Evolutionary conservation across 768 basidiomycete species (phyloP).

Genomic region (Cantharellus anzutake): DNA sequence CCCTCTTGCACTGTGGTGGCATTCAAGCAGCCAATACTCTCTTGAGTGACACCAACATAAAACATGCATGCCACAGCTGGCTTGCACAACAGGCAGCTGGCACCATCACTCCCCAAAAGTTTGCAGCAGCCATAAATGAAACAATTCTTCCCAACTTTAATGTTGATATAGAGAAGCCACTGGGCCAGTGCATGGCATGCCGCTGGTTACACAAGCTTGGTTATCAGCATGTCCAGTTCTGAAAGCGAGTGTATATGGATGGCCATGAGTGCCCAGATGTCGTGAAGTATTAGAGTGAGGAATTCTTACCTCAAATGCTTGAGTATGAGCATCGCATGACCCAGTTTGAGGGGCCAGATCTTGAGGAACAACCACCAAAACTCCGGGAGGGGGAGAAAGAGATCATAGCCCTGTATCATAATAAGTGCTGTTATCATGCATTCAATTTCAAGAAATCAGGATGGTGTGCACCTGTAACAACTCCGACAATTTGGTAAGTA

Average conservation of each 20-base stretch:
- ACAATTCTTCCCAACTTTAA: not conserved
- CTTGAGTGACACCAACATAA: not conserved
- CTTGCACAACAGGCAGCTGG: not conserved
- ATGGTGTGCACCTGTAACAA: not conserved
- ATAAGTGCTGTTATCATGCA: constrained; percentile 17
- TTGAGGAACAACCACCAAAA: not conserved
- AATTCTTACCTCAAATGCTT: constrained; percentile 13
- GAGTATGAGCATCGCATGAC: not conserved
- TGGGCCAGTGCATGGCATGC: not conserved
- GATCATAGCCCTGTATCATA: constrained; percentile 17
- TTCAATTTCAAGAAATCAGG: constrained; percentile 12
- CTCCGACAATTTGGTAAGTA: not conserved
- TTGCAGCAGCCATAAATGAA: not conserved
- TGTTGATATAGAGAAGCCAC: not conserved
- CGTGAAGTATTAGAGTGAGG: constrained; percentile 14
- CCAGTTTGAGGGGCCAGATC: not conserved
- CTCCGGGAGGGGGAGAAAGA: constrained; percentile 11
- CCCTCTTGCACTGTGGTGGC: too few species aligned
- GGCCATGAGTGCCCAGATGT: constrained; percentile 15
- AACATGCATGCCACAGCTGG: not conserved
- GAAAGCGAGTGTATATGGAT: not conserved
- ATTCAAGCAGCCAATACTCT: not conserved
- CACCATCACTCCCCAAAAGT: not conserved
- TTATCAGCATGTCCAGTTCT: not conserved
- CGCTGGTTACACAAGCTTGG: not conserved